phyloP scores from a whole-genome alignment of 768 basidiomycete genomes.

The Terana coerulea region DNA sequence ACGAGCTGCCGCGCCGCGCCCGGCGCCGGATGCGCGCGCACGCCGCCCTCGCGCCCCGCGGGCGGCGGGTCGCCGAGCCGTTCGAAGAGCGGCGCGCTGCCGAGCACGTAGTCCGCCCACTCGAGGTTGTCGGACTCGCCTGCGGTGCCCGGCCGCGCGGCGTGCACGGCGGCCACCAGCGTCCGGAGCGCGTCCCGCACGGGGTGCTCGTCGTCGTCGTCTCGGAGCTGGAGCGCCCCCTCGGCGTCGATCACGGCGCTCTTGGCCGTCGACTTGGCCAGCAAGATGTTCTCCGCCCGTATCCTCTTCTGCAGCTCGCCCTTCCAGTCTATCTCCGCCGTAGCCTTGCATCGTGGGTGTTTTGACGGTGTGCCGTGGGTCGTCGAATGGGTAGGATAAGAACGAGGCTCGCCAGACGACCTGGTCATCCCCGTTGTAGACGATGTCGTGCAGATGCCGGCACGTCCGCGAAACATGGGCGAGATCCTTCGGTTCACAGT shows the following conservation, averaged over 20 bases:
- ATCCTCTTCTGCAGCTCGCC: slow-evolving; percentile 37
- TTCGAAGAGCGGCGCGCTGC: slow-evolving; percentile 26
- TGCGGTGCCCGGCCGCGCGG: slow-evolving; percentile 10
- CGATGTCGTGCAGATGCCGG: slow-evolving; percentile 40
- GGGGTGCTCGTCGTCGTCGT: background rate
- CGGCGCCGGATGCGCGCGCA: slow-evolving; percentile 6
- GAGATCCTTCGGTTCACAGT: slow-evolving; percentile 54
- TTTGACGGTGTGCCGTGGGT: slow-evolving; percentile 40
- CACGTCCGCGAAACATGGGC: slow-evolving; percentile 58
- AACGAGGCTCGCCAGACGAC: slow-evolving; percentile 71
- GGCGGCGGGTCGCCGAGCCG: background rate
- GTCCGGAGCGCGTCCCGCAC: slow-evolving; percentile 32
- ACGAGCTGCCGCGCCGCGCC: slow-evolving; percentile 29
- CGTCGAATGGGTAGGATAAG: slow-evolving; percentile 56
- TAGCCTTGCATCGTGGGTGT: background rate
- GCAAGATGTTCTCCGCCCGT: no score
- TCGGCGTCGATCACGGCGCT: slow-evolving; percentile 41
- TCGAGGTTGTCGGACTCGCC: slow-evolving; percentile 35
- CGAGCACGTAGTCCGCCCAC: slow-evolving; percentile 45
- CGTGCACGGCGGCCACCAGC: slow-evolving; percentile 30
- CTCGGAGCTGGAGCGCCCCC: slow-evolving; percentile 14
- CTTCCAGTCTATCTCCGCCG: slow-evolving; percentile 30
- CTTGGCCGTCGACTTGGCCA: background rate
- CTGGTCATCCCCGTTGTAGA: slow-evolving; percentile 48
- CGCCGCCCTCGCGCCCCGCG: background rate